A percentile compares a stretch with the other conserved stretches of the same genome.
Conservation (phyloP, 768 basidiomycete species). For the Rhodosporidiobolus odoratus region DNA sequence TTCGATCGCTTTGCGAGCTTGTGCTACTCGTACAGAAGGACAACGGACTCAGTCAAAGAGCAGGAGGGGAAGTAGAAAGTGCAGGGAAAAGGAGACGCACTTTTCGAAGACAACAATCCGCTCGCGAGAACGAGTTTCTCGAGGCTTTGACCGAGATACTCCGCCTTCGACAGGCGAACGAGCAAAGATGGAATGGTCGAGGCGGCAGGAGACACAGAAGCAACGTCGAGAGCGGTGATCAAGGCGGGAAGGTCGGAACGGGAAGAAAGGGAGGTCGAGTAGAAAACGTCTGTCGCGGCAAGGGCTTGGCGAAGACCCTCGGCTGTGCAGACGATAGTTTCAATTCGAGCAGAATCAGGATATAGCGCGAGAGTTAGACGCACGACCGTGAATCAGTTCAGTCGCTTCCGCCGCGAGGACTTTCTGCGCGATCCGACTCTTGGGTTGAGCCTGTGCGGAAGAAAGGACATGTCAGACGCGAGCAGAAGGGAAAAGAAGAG, state of each 20-base stretch:
- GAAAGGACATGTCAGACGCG: not conserved
- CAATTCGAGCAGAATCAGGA: too few species aligned
- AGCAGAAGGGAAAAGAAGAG: not conserved
- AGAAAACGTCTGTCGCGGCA: slow-evolving; percentile 33
- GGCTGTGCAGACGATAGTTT: not conserved
- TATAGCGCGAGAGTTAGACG: slow-evolving; percentile 35
- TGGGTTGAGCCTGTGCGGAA: slow-evolving; percentile 46
- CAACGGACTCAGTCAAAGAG: not conserved
- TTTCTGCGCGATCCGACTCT: slow-evolving; percentile 53
- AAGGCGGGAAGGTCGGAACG: not conserved
- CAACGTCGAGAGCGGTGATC: slow-evolving; percentile 24
- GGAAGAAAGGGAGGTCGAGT: slow-evolving; percentile 9
- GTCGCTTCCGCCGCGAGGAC: slow-evolving; percentile 59
- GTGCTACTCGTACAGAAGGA: not conserved
- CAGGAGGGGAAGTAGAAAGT: too few species aligned
- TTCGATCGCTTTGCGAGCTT: slow-evolving; percentile 34
- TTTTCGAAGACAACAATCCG: slow-evolving; percentile 32
- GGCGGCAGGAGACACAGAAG: not conserved
- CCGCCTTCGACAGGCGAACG: not conserved
- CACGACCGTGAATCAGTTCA: slow-evolving; percentile 58
- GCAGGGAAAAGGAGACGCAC: not conserved
- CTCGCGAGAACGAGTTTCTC: slow-evolving; percentile 30
- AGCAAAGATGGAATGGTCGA: slow-evolving; percentile 20
- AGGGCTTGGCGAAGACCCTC: slow-evolving; percentile 32
- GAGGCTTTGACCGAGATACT: slow-evolving; percentile 5